Evolutionary conservation across 345 rosid genomes (phyloP), one percentile per base, ranked within the genome.

Genomic region (Populus davidiana): DNA sequence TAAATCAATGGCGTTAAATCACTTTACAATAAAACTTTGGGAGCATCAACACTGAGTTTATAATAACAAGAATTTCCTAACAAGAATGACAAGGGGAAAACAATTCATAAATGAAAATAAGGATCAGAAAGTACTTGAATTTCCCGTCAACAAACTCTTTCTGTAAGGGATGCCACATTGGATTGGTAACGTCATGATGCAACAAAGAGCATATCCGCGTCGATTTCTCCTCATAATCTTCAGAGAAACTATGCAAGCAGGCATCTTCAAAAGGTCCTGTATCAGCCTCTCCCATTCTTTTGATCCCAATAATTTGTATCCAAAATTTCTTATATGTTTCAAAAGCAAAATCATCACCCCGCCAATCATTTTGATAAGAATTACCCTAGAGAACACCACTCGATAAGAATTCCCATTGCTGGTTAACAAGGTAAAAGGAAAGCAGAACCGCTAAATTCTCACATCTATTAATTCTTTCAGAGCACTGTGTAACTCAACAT

Each of bases 281-380:
- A 49, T 66, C 71, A 47, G 47, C 17, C 38, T 75, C 84, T 8
- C 81, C 84, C 76, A 81, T 81, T 71, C 79, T 77, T 27, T 78
- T 77, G 49, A 78, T 71, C 52, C 70, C 67, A 17, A 47, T 12
- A 4, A 20, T 29, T 7, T 61, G 13, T 65, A 78, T 73, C 43
- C 18, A 69, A 73, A 31, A 3, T 50, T 71, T 79, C 23, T 7
- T 71, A 56, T 71, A 56, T 11, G 73, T 33, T 14, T 9, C 56
- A 41, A 75, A 16, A 17, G 49, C 16, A 36, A 21, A 39, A 39
- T 39, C 43, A 39, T 3, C 43, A 39, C 43, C 43, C 9, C 43
- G 10, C 43, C 10, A 3, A 39, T 39, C 43, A 39, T 39, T 39
- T 39, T 9, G 10, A 39, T 39, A 39, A 39, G 43, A 39, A 39